A percentile compares a stretch with the other conserved stretches of the same genome.
These are phyloP conservation scores for Austroboletus eburneus DNA, from an alignment of 768 basidiomycete genomes.

Conservation along the genomic window DNA sequence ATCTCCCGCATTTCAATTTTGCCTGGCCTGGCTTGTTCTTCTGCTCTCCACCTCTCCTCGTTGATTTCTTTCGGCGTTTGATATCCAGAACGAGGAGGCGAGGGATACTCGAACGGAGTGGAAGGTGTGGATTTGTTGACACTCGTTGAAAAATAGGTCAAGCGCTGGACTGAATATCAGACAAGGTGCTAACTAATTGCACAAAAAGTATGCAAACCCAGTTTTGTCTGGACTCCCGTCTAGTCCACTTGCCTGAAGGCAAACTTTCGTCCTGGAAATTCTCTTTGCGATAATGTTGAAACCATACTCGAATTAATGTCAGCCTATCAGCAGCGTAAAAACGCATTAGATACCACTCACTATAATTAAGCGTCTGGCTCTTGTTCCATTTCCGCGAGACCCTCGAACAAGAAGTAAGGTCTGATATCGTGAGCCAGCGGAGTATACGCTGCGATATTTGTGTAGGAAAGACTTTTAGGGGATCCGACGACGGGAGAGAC, in stretches of 20 bases:
- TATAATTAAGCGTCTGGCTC: conserved; percentile 89
- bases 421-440: conserved; percentile 50
- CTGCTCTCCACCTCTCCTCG: conserved; percentile 68
- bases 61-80: conserved; percentile 76
- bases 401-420: conserved; percentile 72
- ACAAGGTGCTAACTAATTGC: conserved; percentile 6
- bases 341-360: conserved; percentile 37
- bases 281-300: conserved; percentile 84
- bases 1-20: conserved; percentile 86
- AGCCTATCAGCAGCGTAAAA: not conserved
- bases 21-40: conserved; percentile 53
- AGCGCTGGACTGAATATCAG: conserved; percentile 42
- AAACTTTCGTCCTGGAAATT: conserved; percentile 78
- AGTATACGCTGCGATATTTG: conserved; percentile 81
- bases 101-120: conserved; percentile 44
- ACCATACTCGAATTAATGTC: conserved; percentile 67
- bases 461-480: conserved; percentile 70
- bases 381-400: conserved; percentile 86
- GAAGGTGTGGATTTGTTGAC: conserved; percentile 39
- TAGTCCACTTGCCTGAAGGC: conserved; percentile 86
- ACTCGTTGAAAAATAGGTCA: conserved; percentile 40
- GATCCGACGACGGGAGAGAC: conserved; percentile 41
- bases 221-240: conserved; percentile 88
- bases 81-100: conserved; percentile 54
- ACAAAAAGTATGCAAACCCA: conserved; percentile 50